Base-by-base conservation (phyloP, 805 yeast species). In the Yarrowia divulgata region DNA sequence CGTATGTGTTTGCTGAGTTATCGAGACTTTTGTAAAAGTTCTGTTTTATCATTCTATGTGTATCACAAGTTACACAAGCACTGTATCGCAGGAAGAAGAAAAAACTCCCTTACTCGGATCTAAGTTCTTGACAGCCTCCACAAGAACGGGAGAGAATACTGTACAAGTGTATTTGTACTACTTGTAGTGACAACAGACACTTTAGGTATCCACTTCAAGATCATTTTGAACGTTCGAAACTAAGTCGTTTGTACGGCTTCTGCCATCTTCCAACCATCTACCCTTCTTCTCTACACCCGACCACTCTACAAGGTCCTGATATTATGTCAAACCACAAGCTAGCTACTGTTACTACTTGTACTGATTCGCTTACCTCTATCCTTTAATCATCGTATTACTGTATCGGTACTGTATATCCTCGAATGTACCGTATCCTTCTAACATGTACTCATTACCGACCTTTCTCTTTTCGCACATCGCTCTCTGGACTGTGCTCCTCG, bases 381-480 rank as follows among this genome's bases (percentile, higher is more conserved):
- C 4, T 49, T 32, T 49, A 32, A 49, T 32, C 54, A 32, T 49
- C 34, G 39, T 49, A 49, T 49, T 49, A 49, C 54, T 32, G 54
- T 49, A 49, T 39, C 19, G 35, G 39, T 19, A 32, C 35, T 46
- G 35, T 14, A 48, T 18, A 19, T 19, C 16, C 40, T 12, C 6
- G 23, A 0, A 13, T 12, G 52, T 14, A 29, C 52, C 35, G 50
- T 29, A 48, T 48, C 29, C 35, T 43, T 13, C 35, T 29, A 29
- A 48, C 54, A 32, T 49, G 39, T 32, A 32, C 54, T 32, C 54
- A 49, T 49, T 49, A 49, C 19, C 39, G 54, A n/a, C 54, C 54
- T 7, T 18, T 23, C 18, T 43, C 48, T 43, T 23, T 7, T 14
- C 1, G 50, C 50, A 23, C 50, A 10, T 16, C 34, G 7, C 16